phyloP scores from a whole-genome alignment of 768 basidiomycete species.

The Mrakia hoshinonis region DNA sequence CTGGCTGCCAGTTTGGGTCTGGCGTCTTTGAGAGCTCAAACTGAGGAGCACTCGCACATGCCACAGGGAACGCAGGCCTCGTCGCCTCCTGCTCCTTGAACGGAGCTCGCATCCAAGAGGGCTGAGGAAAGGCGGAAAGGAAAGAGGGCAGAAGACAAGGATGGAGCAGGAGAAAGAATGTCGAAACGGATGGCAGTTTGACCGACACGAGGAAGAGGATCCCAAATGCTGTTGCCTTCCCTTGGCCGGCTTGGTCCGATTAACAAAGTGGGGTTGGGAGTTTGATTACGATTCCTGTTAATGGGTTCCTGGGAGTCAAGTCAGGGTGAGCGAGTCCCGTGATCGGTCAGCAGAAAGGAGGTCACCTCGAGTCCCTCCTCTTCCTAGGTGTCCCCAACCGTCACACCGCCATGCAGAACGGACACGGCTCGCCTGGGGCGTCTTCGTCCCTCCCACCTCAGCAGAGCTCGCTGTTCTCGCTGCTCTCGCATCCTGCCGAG shows the following conservation, averaged over 20 bases:
- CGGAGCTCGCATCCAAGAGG: not conserved
- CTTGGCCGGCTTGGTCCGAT: too few species aligned
- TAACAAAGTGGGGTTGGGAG: too few species aligned
- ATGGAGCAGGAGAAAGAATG: not conserved
- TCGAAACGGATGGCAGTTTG: too few species aligned
- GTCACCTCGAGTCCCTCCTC: not conserved
- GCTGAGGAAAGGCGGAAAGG: not conserved
- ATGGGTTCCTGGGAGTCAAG: too few species aligned
- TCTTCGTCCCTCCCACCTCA: not conserved
- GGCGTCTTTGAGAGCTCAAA: slow-evolving; percentile 15
- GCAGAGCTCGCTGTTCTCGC: slow-evolving; percentile 3
- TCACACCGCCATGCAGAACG: not conserved
- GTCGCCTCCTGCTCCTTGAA: slow-evolving; percentile 4
- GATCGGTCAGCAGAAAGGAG: too few species aligned
- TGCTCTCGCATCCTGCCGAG: not conserved
- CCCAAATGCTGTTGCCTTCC: too few species aligned
- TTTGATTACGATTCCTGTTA: too few species aligned
- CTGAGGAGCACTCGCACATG: not conserved
- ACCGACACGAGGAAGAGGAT: too few species aligned
- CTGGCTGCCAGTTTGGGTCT: slow-evolving; percentile 25
- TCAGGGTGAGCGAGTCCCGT: too few species aligned
- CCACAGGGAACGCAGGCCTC: not conserved
- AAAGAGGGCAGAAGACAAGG: not conserved
- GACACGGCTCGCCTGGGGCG: not conserved
- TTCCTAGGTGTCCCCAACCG: not conserved